Conservation (phyloP, 2,329 filamentous ascomycete species). For the Scleromitrula shiraiana region DNA sequence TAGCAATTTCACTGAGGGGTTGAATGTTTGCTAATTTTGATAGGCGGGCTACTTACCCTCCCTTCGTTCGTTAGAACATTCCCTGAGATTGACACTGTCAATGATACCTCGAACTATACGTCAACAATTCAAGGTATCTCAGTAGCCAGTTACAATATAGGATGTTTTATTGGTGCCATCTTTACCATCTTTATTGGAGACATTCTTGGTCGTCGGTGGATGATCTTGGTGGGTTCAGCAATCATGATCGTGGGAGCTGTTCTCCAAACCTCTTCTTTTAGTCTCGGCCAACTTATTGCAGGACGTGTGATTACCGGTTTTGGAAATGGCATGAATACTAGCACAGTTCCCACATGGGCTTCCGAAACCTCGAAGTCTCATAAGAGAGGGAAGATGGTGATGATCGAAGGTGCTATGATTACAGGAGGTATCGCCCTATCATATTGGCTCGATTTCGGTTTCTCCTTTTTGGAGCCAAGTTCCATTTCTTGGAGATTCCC, state of each 20-base stretch:
- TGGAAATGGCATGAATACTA: slow-evolving; percentile 57
- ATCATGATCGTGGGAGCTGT: slow-evolving; percentile 22
- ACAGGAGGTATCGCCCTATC: slow-evolving; percentile 9
- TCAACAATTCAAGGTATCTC: slow-evolving; percentile 7
- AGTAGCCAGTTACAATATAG: slow-evolving; percentile 33
- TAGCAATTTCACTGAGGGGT: not conserved
- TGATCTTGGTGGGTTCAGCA: slow-evolving; percentile 22
- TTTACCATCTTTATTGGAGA: slow-evolving; percentile 21
- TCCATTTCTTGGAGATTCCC: slow-evolving; percentile 10
- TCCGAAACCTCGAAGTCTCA: slow-evolving; percentile 11
- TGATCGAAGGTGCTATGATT: slow-evolving; percentile 10
- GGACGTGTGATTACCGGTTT: slow-evolving; percentile 69
- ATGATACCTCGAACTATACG: slow-evolving; percentile 2
- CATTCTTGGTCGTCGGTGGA: slow-evolving; percentile 31
- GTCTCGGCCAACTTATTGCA: slow-evolving; percentile 47
- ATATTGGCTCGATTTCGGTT: slow-evolving; percentile 10
- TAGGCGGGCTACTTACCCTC: slow-evolving; percentile 38
- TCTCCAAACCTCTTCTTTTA: slow-evolving; percentile 32
- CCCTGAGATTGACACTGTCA: slow-evolving; percentile 11
- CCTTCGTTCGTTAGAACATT: slow-evolving; percentile 6
- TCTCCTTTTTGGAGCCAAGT: slow-evolving; percentile 2
- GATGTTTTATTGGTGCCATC: slow-evolving; percentile 40
- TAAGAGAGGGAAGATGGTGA: slow-evolving; percentile 11
- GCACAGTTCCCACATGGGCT: slow-evolving; percentile 30
- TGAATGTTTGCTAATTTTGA: slow-evolving; percentile 11